Evolutionary conservation across 2,329 filamentous ascomycete species (phyloP).

Genomic region (Stachybotrys chlorohalonatus): DNA sequence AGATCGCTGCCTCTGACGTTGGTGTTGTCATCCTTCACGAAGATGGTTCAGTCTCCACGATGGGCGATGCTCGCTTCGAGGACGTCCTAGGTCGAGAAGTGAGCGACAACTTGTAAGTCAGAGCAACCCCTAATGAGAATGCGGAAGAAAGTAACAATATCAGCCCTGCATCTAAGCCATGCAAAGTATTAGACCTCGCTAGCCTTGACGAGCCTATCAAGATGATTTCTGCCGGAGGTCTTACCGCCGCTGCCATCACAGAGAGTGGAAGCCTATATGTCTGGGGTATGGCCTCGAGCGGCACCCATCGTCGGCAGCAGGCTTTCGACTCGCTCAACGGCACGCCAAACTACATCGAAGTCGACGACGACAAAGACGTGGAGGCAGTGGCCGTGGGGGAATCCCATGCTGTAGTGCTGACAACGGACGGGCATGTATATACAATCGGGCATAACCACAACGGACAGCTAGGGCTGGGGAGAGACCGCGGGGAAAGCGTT

Average conservation of each 20-base stretch:
- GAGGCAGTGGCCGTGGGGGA: slow-evolving; percentile 49
- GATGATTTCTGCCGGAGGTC: slow-evolving; percentile 48
- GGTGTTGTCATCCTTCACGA: slow-evolving; percentile 39
- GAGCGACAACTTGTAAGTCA: slow-evolving; percentile 23
- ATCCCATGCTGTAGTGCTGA: slow-evolving; percentile 48
- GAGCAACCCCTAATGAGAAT: not conserved
- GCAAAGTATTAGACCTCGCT: slow-evolving; percentile 36
- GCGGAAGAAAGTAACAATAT: not conserved
- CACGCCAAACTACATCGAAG: slow-evolving; percentile 33
- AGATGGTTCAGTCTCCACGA: slow-evolving; percentile 36
- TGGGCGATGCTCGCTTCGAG: slow-evolving; percentile 50
- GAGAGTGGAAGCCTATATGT: slow-evolving; percentile 48
- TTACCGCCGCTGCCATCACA: slow-evolving; percentile 48
- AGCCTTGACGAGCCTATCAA: slow-evolving; percentile 42
- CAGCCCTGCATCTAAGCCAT: slow-evolving; percentile 37
- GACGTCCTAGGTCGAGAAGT: slow-evolving; percentile 46
- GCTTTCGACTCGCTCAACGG: slow-evolving; percentile 18
- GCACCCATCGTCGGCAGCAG: slow-evolving; percentile 18
- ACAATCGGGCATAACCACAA: slow-evolving; percentile 47
- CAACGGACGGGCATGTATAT: slow-evolving; percentile 38
- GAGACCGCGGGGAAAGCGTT: slow-evolving; percentile 5
- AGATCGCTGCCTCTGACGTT: slow-evolving; percentile 37
- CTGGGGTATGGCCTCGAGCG: slow-evolving; percentile 39
- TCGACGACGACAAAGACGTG: slow-evolving; percentile 41
- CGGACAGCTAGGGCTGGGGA: slow-evolving; percentile 47